These are phyloP conservation scores for Quercus phellos DNA, from an alignment of 331 rosid genomes.

Conservation along the genomic window DNA sequence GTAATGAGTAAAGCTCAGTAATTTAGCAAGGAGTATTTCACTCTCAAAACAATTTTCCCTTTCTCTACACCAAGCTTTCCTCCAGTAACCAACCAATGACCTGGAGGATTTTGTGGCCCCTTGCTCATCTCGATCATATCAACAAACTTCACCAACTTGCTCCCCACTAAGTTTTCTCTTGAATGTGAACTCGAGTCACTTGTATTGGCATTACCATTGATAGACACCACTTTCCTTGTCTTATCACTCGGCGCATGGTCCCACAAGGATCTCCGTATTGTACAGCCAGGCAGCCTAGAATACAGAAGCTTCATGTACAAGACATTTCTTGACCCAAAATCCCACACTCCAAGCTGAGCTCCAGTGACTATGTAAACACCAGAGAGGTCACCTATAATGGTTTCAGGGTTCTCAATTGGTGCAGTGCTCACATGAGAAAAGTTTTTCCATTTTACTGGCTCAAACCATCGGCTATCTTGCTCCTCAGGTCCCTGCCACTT, in stretches of 20 bases:
- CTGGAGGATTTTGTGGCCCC: conserved; percentile 80
- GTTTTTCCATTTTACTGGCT: conserved; percentile 89
- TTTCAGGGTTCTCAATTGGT: conserved; percentile 76
- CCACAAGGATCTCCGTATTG: conserved; percentile 81
- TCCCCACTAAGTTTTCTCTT: conserved; percentile 38
- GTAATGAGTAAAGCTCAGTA: conserved; percentile 37
- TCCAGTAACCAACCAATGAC: conserved; percentile 94
- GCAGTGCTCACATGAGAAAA: conserved; percentile 95
- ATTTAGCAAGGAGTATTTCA: conserved; percentile 82
- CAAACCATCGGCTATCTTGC: conserved; percentile 97
- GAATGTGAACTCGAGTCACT: conserved; percentile 38
- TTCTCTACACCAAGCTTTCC: conserved; percentile 92
- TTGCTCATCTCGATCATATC: conserved; percentile 66
- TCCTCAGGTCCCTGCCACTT: conserved; percentile 96
- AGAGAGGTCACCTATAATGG: conserved; percentile 61
- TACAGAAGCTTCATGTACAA: conserved; percentile 82
- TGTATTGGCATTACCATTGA: conserved; percentile 20
- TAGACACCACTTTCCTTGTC: conserved; percentile 19
- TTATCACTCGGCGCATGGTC: conserved; percentile 54
- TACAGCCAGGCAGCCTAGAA: conserved; percentile 82
- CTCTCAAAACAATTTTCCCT: conserved; percentile 74
- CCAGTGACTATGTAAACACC: conserved; percentile 79
- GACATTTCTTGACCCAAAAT: conserved; percentile 80
- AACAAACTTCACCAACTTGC: conserved; percentile 54
- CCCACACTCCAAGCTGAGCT: conserved; percentile 97